Percentiles rank a stretch among this genome's conserved stretches.
These are phyloP conservation scores for Protomyces pachydermus DNA, from an alignment of 1,139 yeast genomes.

Conservation along the genomic window DNA sequence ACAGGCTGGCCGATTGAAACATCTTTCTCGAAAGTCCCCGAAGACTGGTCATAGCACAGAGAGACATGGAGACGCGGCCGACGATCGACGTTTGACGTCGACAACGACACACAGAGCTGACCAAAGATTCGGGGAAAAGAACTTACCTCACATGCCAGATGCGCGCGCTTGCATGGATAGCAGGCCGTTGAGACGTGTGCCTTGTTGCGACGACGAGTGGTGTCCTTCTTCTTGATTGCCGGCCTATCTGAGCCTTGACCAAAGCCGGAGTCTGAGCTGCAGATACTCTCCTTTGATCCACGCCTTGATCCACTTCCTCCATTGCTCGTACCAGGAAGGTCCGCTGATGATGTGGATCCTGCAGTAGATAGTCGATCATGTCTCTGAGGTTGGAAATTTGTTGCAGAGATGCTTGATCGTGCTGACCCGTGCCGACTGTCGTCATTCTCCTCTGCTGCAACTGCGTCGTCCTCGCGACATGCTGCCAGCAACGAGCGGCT, in stretches of 20 bases:
- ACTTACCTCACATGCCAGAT: conserved; percentile 32
- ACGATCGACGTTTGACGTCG: background rate
- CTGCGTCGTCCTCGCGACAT: background rate
- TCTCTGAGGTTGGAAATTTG: too few relatives aligned
- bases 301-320: background rate
- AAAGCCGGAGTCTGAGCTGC: background rate
- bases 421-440: background rate
- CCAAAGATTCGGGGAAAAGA: background rate
- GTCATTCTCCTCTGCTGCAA: background rate
- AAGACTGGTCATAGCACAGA: too few relatives aligned
- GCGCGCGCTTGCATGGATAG: conserved; percentile 31
- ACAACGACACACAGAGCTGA: background rate
- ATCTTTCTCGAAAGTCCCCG: too few relatives aligned
- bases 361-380: too few relatives aligned
- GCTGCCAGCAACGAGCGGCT: background rate
- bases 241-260: too few relatives aligned
- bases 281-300: background rate
- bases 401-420: background rate
- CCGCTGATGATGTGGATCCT: too few relatives aligned
- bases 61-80: too few relatives aligned
- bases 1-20: too few relatives aligned
- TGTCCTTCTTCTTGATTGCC: background rate
- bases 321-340: too few relatives aligned
- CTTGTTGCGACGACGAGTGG: conserved; percentile 25
- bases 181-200: conserved; percentile 30